Evolutionary conservation across 495 filamentous ascomycete genomes (phyloP).

Genomic region (Trichoderma gamsii): DNA sequence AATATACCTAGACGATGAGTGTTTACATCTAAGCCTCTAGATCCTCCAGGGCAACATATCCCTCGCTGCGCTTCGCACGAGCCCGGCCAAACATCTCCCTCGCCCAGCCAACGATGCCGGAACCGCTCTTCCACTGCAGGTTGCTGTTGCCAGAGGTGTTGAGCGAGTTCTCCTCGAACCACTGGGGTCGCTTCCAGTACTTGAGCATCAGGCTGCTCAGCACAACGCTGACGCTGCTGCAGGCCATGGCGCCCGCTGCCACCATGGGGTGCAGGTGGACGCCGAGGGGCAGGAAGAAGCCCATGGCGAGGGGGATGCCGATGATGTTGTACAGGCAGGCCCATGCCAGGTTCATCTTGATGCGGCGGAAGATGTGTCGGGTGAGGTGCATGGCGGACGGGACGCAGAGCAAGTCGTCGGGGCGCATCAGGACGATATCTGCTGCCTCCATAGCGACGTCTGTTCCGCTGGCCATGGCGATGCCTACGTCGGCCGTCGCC

Average conservation of each 20-base stretch:
- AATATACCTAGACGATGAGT: too few relatives aligned
- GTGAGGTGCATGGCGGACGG: constrained; percentile 78
- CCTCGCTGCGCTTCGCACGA: constrained; percentile 42
- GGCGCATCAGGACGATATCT: constrained; percentile 90
- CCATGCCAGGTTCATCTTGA: constrained; percentile 90
- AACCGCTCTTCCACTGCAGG: constrained; percentile 38
- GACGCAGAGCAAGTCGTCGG: constrained; percentile 85
- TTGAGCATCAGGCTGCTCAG: constrained; percentile 75
- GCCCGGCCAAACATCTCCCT: constrained; percentile 31
- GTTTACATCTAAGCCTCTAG: constrained; percentile 28
- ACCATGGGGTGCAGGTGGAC: constrained; percentile 88
- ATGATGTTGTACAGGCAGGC: constrained; percentile 89
- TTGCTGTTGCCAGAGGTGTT: constrained; percentile 42
- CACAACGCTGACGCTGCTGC: constrained; percentile 84
- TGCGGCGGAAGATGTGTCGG: constrained; percentile 79
- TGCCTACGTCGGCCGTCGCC: constrained; percentile 86
- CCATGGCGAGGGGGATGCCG: constrained; percentile 95
- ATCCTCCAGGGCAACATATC: constrained; percentile 51
- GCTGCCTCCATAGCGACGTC: constrained; percentile 98
- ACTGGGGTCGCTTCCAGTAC: constrained; percentile 77
- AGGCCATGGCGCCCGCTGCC: constrained; percentile 91
- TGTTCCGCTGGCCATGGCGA: constrained; percentile 85
- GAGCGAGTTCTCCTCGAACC: constrained; percentile 74
- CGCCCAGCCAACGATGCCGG: constrained; percentile 37
- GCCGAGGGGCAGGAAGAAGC: constrained; percentile 82